A percentile compares a stretch with the other conserved stretches of the same genome.
Conservation (phyloP, 2,329 filamentous ascomycete species). For the Colletotrichum echinochloae region DNA sequence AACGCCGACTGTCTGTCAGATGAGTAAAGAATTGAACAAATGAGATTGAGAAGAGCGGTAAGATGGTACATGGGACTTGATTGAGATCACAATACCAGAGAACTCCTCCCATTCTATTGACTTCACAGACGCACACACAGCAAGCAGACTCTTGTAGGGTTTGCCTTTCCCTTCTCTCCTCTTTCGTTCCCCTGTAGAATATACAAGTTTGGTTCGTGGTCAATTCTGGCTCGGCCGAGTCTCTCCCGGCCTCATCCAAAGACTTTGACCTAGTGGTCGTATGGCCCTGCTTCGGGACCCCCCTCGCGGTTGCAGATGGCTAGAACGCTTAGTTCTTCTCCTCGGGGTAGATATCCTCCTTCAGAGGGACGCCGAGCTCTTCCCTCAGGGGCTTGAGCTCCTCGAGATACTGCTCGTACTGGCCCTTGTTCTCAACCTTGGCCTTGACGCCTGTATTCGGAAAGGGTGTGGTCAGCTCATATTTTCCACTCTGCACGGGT, state of each 20-base stretch:
- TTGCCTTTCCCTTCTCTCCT: constrained; percentile 26
- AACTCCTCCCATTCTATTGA: constrained; percentile 39
- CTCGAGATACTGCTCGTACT: constrained; percentile 96
- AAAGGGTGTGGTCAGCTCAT: constrained; percentile 6
- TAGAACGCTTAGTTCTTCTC: constrained; percentile 54
- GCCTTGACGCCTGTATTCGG: constrained; percentile 86
- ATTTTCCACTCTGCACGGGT: constrained; percentile 4
- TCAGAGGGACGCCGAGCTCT: constrained; percentile 91
- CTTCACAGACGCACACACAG: constrained; percentile 26
- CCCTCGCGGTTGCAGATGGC: background rate
- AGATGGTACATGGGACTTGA: constrained; percentile 38
- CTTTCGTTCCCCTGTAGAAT: constrained; percentile 48
- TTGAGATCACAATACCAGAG: constrained; percentile 38
- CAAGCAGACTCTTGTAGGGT: constrained; percentile 25
- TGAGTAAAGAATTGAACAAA: constrained; percentile 14
- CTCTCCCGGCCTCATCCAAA: constrained; percentile 19
- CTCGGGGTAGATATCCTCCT: constrained; percentile 92
- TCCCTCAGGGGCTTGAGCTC: constrained; percentile 93
- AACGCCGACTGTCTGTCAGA: background rate
- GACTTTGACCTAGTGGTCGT: constrained; percentile 10
- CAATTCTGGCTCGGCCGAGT: constrained; percentile 17
- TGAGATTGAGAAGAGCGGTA: constrained; percentile 19
- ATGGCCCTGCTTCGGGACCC: background rate
- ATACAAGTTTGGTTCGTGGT: constrained; percentile 48
- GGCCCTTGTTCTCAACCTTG: constrained; percentile 98